These are phyloP conservation scores for Pseudocercospora cruenta DNA, from an alignment of 2,329 filamentous ascomycete genomes.

Conservation along the genomic window DNA sequence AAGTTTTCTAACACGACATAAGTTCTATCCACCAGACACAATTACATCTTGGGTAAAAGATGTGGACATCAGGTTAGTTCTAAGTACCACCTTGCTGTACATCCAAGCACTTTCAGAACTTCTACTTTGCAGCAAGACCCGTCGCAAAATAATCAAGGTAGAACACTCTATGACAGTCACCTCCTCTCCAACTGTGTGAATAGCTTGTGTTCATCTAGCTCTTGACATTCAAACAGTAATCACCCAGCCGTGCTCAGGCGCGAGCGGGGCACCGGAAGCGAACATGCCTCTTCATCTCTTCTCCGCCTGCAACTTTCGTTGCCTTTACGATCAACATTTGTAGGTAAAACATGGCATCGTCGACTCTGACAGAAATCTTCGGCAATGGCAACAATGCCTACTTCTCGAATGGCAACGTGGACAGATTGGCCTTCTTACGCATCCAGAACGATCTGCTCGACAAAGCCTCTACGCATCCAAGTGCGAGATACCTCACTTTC, in stretches of 20 bases:
- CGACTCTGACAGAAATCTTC: slow-evolving; percentile 25
- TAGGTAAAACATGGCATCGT: slow-evolving; percentile 16
- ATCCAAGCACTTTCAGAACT: not conserved
- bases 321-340: not conserved
- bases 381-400: slow-evolving; percentile 28
- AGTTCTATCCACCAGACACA: too few relatives aligned
- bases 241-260: not conserved
- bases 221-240: not conserved
- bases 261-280: not conserved
- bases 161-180: not conserved
- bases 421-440: slow-evolving; percentile 27
- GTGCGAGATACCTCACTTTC: slow-evolving; percentile 27
- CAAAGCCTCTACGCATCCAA: slow-evolving; percentile 26
- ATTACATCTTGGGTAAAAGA: too few relatives aligned
- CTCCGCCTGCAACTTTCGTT: not conserved
- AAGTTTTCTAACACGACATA: too few relatives aligned
- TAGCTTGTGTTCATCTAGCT: not conserved
- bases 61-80: too few relatives aligned
- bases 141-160: not conserved
- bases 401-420: slow-evolving; percentile 26
- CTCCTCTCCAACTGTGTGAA: not conserved
- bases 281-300: not conserved
- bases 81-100: not conserved
- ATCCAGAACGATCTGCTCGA: slow-evolving; percentile 25
- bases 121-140: not conserved